These are phyloP conservation scores for Pleurotus tuoliensis DNA, from an alignment of 768 basidiomycete genomes.

Conservation along the genomic window DNA sequence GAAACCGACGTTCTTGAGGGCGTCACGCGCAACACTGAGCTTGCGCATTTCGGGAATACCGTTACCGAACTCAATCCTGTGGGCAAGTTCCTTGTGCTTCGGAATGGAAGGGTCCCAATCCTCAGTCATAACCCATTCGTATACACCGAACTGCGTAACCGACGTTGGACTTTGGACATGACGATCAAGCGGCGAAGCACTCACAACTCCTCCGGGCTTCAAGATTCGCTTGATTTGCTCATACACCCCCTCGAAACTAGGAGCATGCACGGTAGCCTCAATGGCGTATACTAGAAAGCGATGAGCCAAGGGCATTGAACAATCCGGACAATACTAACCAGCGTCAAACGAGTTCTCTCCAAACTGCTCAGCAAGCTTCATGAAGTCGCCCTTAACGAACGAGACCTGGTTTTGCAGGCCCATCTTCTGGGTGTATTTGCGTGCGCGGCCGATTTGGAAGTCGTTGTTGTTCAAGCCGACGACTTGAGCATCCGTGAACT, in stretches of 20 bases:
- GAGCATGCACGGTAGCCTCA: constrained; percentile 96
- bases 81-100: constrained; percentile 85
- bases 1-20: constrained; percentile 82
- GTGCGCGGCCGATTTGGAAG: constrained; percentile 88
- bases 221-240: constrained; percentile 89
- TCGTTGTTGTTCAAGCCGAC: constrained; percentile 95
- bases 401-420: constrained; percentile 74
- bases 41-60: constrained; percentile 98
- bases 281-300: constrained; percentile 78
- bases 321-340: constrained; percentile 44
- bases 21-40: constrained; percentile 63
- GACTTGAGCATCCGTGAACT: constrained; percentile 81
- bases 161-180: neutral
- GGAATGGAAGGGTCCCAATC: constrained; percentile 83
- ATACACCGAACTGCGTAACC: constrained; percentile 82
- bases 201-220: constrained; percentile 91
- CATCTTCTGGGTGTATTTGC: constrained; percentile 72
- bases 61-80: constrained; percentile 90
- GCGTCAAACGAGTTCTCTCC: constrained; percentile 94
- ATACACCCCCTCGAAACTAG: constrained; percentile 94
- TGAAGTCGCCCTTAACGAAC: constrained; percentile 94
- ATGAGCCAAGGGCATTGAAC: neutral
- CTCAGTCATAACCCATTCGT: constrained; percentile 99
- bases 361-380: constrained; percentile 89
- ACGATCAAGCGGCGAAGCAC: constrained; percentile 24